Conservation (phyloP, 768 basidiomycete species). For the Kwoniella dendrophila region DNA sequence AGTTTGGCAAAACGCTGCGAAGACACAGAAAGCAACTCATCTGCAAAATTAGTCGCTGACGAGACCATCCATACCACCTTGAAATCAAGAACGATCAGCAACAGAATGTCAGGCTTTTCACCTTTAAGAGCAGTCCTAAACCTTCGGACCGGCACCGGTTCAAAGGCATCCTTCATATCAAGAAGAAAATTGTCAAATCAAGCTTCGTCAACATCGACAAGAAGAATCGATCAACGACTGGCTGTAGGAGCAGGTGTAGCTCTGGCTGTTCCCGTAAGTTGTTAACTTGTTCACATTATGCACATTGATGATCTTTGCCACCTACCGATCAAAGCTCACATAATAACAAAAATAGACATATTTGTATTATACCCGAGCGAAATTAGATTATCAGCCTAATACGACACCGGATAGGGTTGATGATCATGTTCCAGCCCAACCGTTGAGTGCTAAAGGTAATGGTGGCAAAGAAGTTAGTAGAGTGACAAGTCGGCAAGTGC, state of each 20-base stretch:
- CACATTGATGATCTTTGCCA: conserved; percentile 1
- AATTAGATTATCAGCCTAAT: conserved; percentile 30
- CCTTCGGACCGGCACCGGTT: not conserved
- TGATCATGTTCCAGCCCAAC: conserved; percentile 22
- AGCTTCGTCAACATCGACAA: not conserved
- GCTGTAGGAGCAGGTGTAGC: conserved; percentile 20
- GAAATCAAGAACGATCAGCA: not conserved
- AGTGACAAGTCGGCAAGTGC: conserved; percentile 35
- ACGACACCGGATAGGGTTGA: conserved; percentile 18
- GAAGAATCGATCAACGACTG: conserved; percentile 5
- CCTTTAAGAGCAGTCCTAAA: not conserved
- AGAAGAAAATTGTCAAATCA: not conserved
- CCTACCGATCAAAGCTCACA: not conserved
- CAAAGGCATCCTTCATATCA: not conserved
- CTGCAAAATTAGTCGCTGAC: too few relatives aligned
- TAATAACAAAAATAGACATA: conserved; percentile 27
- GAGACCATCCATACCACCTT: too few relatives aligned
- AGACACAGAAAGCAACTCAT: too few relatives aligned
- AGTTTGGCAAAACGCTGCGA: too few relatives aligned
- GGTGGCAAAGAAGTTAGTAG: not conserved
- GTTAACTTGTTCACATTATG: not conserved
- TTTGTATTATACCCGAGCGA: conserved; percentile 26
- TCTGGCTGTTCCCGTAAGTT: conserved; percentile 23
- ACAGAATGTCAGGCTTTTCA: conserved; percentile 1
- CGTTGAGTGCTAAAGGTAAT: conserved; percentile 7